Evolutionary conservation across 2,329 filamentous ascomycete genomes (phyloP).

Genomic region (Talaromyces funiculosus): DNA sequence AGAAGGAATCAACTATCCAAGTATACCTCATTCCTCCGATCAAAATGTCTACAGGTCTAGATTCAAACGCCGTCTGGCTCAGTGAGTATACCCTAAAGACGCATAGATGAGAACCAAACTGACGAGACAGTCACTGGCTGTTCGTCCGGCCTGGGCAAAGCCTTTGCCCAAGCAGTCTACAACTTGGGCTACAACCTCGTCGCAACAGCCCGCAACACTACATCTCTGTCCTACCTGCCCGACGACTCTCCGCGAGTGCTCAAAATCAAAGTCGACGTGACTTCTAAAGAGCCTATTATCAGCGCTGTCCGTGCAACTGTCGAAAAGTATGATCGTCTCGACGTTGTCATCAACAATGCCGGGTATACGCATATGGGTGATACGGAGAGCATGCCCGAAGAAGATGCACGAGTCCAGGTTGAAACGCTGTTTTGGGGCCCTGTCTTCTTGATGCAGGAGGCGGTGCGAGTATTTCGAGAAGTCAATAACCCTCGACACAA

Average conservation of each 20-base stretch:
- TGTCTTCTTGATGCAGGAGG: slow-evolving; percentile 34
- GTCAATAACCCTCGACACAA: slow-evolving; percentile 18
- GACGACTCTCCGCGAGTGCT: slow-evolving; percentile 35
- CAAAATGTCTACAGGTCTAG: slow-evolving; percentile 9
- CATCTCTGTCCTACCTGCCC: slow-evolving; percentile 39
- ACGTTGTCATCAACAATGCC: slow-evolving; percentile 21
- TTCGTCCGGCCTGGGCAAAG: slow-evolving; percentile 45
- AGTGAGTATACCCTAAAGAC: slow-evolving; percentile 23
- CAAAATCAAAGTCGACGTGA: slow-evolving; percentile 47
- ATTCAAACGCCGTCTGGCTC: slow-evolving; percentile 32
- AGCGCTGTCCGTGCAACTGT: slow-evolving; percentile 30
- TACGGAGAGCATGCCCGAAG: slow-evolving; percentile 17
- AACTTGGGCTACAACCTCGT: slow-evolving; percentile 40
- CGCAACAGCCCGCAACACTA: slow-evolving; percentile 45
- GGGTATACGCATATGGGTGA: slow-evolving; percentile 20
- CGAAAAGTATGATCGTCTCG: slow-evolving; percentile 34
- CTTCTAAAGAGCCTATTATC: slow-evolving; percentile 33
- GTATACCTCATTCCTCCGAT: background rate
- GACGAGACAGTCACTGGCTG: slow-evolving; percentile 42
- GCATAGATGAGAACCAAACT: slow-evolving; percentile 12
- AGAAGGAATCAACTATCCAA: background rate
- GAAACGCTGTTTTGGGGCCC: slow-evolving; percentile 34
- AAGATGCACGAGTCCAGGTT: slow-evolving; percentile 14
- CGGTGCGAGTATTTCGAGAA: slow-evolving; percentile 36
- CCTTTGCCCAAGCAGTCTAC: slow-evolving; percentile 35